Evolutionary conservation across 441 rosid species (phyloP).

Genomic region (Raphanus hybrid): DNA sequence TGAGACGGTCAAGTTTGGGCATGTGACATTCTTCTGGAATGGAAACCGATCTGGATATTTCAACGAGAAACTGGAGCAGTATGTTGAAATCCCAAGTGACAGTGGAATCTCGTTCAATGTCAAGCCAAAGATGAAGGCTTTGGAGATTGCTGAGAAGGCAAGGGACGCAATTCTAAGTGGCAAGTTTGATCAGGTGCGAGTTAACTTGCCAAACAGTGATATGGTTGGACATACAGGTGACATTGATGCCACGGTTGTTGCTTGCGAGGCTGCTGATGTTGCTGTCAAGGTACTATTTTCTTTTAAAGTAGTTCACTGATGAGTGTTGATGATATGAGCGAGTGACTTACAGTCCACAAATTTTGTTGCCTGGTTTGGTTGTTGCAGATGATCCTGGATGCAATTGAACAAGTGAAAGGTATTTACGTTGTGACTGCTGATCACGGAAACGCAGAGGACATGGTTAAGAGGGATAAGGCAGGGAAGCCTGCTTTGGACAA

Average conservation of each 20-base stretch:
- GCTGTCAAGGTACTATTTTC: conserved; percentile 74
- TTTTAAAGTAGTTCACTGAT: not conserved
- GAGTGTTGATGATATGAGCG: not conserved
- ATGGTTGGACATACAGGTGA: conserved; percentile 99
- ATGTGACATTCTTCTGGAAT: conserved; percentile 98
- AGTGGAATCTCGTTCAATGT: conserved; percentile 86
- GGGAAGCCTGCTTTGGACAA: conserved; percentile 74
- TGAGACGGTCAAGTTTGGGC: conserved; percentile 98
- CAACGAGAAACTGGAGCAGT: conserved; percentile 71
- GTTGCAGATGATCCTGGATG: conserved; percentile 82
- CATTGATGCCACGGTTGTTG: conserved; percentile 80
- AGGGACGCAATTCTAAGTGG: conserved; percentile 87
- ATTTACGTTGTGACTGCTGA: conserved; percentile 93
- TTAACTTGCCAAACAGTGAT: conserved; percentile 89
- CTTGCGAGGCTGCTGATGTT: conserved; percentile 87
- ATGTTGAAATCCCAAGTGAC: conserved; percentile 95
- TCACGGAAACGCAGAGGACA: conserved; percentile 97
- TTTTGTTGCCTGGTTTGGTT: not conserved
- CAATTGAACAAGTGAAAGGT: conserved; percentile 85
- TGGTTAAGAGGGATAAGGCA: conserved; percentile 89
- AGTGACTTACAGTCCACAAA: not conserved
- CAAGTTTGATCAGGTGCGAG: conserved; percentile 91
- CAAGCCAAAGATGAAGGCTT: conserved; percentile 90
- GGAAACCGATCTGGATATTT: conserved; percentile 96
- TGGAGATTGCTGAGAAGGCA: conserved; percentile 86